phyloP scores from a whole-genome alignment of 371 early-diverging fungal genomes.

The Choanephora cucurbitarum region DNA sequence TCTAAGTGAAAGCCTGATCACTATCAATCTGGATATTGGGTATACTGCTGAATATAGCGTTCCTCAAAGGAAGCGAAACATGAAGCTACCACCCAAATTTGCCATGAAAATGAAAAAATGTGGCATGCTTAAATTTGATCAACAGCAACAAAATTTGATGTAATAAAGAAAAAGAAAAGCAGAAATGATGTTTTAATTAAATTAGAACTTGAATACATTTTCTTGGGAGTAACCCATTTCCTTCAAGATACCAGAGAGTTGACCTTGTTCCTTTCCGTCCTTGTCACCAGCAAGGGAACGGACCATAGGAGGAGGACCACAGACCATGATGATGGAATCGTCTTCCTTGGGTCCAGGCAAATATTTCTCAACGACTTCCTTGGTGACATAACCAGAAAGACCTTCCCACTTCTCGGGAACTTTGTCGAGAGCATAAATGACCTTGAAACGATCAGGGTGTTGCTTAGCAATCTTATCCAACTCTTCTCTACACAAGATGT shows the following conservation, averaged over 20 bases:
- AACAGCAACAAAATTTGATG: too few relatives aligned
- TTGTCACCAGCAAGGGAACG: conserved; percentile 83
- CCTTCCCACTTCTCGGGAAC: conserved; percentile 67
- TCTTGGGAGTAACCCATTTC: conserved; percentile 76
- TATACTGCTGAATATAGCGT: too few relatives aligned
- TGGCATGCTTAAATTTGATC: conserved; percentile 13
- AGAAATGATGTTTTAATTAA: neutral
- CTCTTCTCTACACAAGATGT: conserved; percentile 83
- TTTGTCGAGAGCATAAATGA: conserved; percentile 83
- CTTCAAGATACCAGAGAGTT: conserved; percentile 78
- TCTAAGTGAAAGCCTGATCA: conserved; percentile 66
- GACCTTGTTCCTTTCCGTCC: conserved; percentile 84
- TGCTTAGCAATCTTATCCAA: conserved; percentile 68
- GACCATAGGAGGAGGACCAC: conserved; percentile 89
- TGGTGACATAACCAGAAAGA: conserved; percentile 69
- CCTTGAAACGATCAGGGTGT: conserved; percentile 79
- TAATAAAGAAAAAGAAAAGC: conserved; percentile 6
- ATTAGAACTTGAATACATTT: conserved; percentile 90
- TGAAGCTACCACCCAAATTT: conserved; percentile 54
- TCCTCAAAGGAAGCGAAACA: conserved; percentile 26
- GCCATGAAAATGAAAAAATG: conserved; percentile 52
- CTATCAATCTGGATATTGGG: conserved; percentile 70
- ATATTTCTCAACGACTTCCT: conserved; percentile 66
- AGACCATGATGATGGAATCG: conserved; percentile 77
- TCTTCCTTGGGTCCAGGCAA: conserved; percentile 61